Base-by-base conservation (phyloP, 2,329 filamentous ascomycete species). In the Kalaharituber pfeilii region DNA sequence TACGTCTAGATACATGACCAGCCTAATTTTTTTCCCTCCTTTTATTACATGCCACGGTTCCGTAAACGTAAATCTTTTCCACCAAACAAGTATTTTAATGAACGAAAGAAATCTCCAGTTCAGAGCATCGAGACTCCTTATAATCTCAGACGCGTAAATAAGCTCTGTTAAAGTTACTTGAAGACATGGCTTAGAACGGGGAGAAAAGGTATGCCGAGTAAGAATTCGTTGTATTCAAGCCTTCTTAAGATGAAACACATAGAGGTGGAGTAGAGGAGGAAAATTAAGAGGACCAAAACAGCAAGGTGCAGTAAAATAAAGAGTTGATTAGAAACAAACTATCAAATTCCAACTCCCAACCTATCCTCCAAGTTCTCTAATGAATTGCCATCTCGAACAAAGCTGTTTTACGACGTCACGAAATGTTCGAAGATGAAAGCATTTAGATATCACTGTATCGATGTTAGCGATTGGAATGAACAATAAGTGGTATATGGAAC, bases 201-300 rank as follows among this genome's bases (percentile, higher is more conserved):
- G 42, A 47, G 42, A 47, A 25, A 24, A 50, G 50, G 44, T 11
- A 20, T 22, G 11, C 18, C 3, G 18, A 11, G 24, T 47, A 25
- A 47, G 42, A 47, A 47, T 22, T 47, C 15, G 33, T 47, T 22
- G 42, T 47, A 47, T 47, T 47, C 42, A 47, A 4, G 18, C 42
- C 53, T 52, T 51, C 45, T 28, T 50, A 36, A 55, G 42, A 55
- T 52, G 51, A 51, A 20, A 51, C 20, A 39, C 45, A 30, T 53
- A 20, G 49, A 52, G 33, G 50, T 45, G 27, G 24, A 54, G 47
- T n/a, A 30, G 20, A 52, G n/a, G 36, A 55, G 18, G n/a, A 28
- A 51, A 36, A 15, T 47, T 24, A 22, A 52, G 28, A 45, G 54
- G 49, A 53, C 53, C 42, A 47, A 56, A 52, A 53, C 44, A 50